Conservation (phyloP, 345 rosid genomes). For the Salix udensis region DNA sequence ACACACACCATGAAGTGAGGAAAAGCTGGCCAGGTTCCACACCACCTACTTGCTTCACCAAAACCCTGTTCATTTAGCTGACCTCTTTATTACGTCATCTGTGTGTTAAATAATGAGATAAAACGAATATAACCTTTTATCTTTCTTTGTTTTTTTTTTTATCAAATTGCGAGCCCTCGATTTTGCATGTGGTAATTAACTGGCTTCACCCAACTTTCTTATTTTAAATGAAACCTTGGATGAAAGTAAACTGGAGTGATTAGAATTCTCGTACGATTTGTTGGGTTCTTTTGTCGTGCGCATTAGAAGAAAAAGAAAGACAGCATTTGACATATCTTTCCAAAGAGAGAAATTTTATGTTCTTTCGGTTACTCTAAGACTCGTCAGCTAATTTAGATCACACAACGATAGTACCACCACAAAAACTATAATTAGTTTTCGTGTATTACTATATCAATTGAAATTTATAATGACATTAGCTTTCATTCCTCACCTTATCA, state of each 20-base stretch:
- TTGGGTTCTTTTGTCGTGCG: not conserved
- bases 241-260: not conserved
- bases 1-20: not conserved
- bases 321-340: not conserved
- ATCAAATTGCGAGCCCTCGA: not conserved
- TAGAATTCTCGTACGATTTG: not conserved
- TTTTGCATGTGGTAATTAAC: not conserved
- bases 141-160: too few species aligned
- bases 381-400: not conserved
- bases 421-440: not conserved
- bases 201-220: not conserved
- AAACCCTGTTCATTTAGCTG: conserved; percentile 9
- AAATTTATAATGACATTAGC: not conserved
- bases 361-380: not conserved
- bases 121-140: too few species aligned
- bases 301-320: not conserved
- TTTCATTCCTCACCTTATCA: too few species aligned
- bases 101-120: too few species aligned
- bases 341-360: not conserved
- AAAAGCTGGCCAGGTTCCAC: not conserved
- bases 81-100: not conserved
- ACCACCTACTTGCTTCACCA: not conserved
- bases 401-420: not conserved
- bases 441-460: too few species aligned
- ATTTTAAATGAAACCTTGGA: not conserved